Evolutionary conservation across 2,329 filamentous ascomycete genomes (phyloP).

Genomic region (Fusarium praegraminearum): DNA sequence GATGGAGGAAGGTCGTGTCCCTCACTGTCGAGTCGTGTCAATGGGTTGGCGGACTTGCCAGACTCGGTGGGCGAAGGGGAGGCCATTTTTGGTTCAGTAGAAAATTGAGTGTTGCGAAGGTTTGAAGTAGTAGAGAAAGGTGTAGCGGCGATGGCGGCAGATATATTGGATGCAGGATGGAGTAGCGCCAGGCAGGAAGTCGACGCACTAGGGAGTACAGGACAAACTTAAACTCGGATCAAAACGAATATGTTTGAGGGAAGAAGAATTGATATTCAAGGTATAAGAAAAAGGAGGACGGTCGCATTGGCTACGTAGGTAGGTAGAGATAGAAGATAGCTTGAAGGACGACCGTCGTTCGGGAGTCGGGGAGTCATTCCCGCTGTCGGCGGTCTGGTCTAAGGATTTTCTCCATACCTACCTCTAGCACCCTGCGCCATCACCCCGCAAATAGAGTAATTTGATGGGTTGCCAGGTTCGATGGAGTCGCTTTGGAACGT

Average conservation of each 20-base stretch:
- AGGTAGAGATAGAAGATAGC: not conserved
- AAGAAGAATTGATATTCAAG: constrained; percentile 17
- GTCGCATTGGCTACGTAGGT: constrained; percentile 31
- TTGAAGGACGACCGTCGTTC: constrained; percentile 29
- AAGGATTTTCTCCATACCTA: constrained; percentile 15
- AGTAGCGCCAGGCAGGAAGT: constrained; percentile 3
- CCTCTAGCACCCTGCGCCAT: constrained; percentile 3
- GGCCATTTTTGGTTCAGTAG: constrained; percentile 35
- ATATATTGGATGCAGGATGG: constrained; percentile 4
- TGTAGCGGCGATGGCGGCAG: constrained; percentile 11
- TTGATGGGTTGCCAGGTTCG: not conserved
- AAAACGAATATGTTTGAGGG: constrained; percentile 14
- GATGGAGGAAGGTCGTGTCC: constrained; percentile 90
- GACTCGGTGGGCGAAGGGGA: constrained; percentile 44
- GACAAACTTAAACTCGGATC: constrained; percentile 6
- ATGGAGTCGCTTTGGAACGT: not conserved
- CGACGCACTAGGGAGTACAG: not conserved
- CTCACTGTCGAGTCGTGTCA: constrained; percentile 78
- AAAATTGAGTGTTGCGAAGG: constrained; percentile 2
- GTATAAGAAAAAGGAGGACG: constrained; percentile 16
- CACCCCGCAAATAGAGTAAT: constrained; percentile 28
- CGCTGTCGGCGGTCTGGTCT: constrained; percentile 45
- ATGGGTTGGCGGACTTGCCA: constrained; percentile 55
- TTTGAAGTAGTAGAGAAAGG: not conserved
- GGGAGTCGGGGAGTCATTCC: constrained; percentile 48